These are phyloP conservation scores for Fusarium nelsonii DNA, from an alignment of 2,329 filamentous ascomycete genomes.

Conservation along the genomic window DNA sequence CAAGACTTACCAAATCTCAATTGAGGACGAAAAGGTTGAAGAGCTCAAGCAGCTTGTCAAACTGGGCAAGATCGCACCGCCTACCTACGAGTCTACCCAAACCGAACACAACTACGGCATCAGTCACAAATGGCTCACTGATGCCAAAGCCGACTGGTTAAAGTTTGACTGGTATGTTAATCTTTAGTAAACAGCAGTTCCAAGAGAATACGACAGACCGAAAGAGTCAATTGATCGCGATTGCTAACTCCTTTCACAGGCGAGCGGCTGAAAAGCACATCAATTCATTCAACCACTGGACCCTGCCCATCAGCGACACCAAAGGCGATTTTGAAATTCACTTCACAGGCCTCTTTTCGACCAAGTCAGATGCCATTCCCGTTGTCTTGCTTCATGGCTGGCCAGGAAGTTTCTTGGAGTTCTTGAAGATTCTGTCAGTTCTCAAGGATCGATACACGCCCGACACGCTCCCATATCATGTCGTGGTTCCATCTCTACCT, in stretches of 20 bases:
- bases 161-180: conserved; percentile 14
- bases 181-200: too few species aligned
- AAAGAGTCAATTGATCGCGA: rapidly evolving
- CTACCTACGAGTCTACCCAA: conserved; percentile 6
- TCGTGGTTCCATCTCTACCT: neutral
- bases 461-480: conserved; percentile 6
- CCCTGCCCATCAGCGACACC: neutral
- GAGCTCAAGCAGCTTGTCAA: conserved; percentile 23
- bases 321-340: neutral
- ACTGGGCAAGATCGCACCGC: conserved; percentile 1
- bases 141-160: conserved; percentile 16
- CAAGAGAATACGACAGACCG: too few species aligned
- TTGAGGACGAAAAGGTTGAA: neutral
- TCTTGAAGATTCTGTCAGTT: neutral
- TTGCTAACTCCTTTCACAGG: neutral
- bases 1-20: neutral
- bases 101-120: conserved; percentile 6
- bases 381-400: conserved; percentile 9
- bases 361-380: neutral
- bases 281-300: conserved; percentile 13
- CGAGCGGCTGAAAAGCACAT: conserved; percentile 4
- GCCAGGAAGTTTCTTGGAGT: conserved; percentile 19
- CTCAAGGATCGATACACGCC: conserved; percentile 10
- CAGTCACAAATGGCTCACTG: neutral
- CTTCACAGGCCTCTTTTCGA: conserved; percentile 6